phyloP scores from a whole-genome alignment of 768 basidiomycete species.

The Naganishia kalamii region DNA sequence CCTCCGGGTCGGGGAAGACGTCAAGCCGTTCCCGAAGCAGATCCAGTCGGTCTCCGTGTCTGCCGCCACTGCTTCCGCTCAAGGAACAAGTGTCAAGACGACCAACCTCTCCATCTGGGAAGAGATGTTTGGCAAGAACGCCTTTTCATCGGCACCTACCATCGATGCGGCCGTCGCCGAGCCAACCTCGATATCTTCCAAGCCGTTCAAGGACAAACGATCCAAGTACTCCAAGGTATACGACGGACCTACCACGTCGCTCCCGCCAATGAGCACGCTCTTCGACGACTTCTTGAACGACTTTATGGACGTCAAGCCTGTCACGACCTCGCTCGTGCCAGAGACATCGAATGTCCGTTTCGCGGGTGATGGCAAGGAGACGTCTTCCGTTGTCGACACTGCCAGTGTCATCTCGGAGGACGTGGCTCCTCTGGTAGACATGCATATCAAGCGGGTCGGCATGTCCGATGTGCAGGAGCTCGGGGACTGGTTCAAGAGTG shows the following conservation, averaged over 20 bases:
- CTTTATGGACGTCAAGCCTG: constrained; percentile 42
- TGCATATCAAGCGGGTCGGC: constrained; percentile 49
- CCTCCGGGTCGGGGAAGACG: constrained; percentile 42
- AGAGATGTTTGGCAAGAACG: constrained; percentile 80
- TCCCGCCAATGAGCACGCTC: constrained; percentile 65
- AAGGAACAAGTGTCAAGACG: constrained; percentile 49
- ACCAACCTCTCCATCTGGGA: constrained; percentile 61
- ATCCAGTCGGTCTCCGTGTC: background rate
- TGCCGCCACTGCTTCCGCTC: constrained; percentile 28
- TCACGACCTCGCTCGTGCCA: constrained; percentile 2
- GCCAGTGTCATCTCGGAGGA: constrained; percentile 17
- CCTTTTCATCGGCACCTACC: constrained; percentile 50
- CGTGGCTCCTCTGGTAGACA: background rate
- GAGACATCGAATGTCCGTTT: constrained; percentile 2
- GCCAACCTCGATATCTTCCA: constrained; percentile 18
- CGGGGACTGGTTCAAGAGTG: constrained; percentile 58
- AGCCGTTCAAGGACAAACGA: constrained; percentile 42
- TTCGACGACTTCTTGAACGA: constrained; percentile 61
- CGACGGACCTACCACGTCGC: constrained; percentile 65
- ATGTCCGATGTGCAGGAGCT: constrained; percentile 59
- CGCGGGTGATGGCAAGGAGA: constrained; percentile 18
- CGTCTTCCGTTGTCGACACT: constrained; percentile 28
- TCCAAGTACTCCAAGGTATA: constrained; percentile 53
- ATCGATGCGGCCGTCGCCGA: constrained; percentile 22
- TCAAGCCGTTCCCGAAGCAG: constrained; percentile 21